Percentiles rank a stretch among this genome's conserved stretches.
Conservation (phyloP, 2,329 filamentous ascomycete genomes). For the Hysterium pulicare region DNA sequence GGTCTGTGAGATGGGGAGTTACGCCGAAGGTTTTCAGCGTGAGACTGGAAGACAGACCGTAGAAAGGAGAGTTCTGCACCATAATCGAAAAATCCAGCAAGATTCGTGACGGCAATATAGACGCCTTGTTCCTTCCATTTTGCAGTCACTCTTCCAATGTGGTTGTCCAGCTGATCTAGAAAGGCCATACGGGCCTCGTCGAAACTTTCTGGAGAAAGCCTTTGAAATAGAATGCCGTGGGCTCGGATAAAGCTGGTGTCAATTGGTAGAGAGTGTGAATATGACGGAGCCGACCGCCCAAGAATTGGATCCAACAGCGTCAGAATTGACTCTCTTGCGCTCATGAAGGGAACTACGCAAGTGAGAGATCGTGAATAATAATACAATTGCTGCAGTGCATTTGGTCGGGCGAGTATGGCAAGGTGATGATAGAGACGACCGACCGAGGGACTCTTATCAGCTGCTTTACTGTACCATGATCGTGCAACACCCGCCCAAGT, state of each 20-base stretch:
- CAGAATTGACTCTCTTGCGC: conserved; percentile 66
- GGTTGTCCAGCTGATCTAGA: conserved; percentile 51
- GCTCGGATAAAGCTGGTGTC: conserved; percentile 62
- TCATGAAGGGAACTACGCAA: conserved; percentile 63
- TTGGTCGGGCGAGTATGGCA: conserved; percentile 71
- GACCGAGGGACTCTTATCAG: conserved; percentile 69
- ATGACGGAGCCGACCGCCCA: conserved; percentile 28
- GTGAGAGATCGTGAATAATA: conserved; percentile 70
- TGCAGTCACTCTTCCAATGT: conserved; percentile 53
- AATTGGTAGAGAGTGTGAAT: conserved; percentile 39
- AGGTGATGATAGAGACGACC: conserved; percentile 86
- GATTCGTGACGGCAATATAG: conserved; percentile 57
- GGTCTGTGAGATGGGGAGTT: not conserved
- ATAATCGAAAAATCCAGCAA: conserved; percentile 53
- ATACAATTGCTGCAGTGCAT: conserved; percentile 67
- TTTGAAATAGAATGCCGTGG: conserved; percentile 63
- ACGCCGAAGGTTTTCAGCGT: conserved; percentile 4
- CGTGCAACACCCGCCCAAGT: conserved; percentile 77
- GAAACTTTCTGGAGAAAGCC: conserved; percentile 48
- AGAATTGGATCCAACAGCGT: conserved; percentile 61
- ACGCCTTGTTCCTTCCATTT: conserved; percentile 58
- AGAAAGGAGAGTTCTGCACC: conserved; percentile 46
- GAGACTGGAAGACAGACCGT: conserved; percentile 22
- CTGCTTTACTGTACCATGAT: conserved; percentile 81
- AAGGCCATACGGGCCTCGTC: conserved; percentile 49